Evolutionary conservation across 2,329 filamentous ascomycete genomes (phyloP).

Genomic region (Xylaria arbuscula): DNA sequence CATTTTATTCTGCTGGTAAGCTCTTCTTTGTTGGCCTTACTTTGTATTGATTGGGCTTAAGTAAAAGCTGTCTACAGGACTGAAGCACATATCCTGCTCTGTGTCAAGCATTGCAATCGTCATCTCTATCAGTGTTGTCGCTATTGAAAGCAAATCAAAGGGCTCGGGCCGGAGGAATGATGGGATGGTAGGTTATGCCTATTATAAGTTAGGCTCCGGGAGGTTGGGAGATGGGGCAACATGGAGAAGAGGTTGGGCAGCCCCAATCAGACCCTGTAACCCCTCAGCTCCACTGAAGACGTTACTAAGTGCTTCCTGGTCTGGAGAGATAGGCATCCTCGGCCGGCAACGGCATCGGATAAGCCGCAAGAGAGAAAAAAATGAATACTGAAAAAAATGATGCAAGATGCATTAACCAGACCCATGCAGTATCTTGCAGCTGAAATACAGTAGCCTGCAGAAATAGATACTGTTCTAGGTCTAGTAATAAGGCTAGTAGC

Average conservation of each 20-base stretch:
- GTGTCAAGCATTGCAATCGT: not conserved
- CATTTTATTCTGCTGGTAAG: not conserved
- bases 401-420: conserved; percentile 13
- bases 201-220: conserved; percentile 5
- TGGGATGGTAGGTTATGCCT: not conserved
- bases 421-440: conserved; percentile 10
- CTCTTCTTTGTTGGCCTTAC: not conserved
- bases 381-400: not conserved
- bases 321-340: too few species aligned
- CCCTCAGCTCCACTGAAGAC: too few species aligned
- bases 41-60: not conserved
- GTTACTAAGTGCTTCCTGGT: too few species aligned
- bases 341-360: not conserved
- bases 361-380: not conserved
- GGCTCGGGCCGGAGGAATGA: not conserved
- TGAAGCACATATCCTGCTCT: not conserved
- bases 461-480: not conserved
- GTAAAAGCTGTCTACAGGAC: not conserved
- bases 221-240: not conserved
- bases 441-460: conserved; percentile 1
- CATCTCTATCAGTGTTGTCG: not conserved
- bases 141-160: not conserved
- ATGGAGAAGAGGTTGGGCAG: not conserved
- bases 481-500: too few species aligned
- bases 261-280: not conserved